These are phyloP conservation scores for Ananas comosus DNA, from an alignment of 176 grass and related monocot species.

Conservation along the genomic window DNA sequence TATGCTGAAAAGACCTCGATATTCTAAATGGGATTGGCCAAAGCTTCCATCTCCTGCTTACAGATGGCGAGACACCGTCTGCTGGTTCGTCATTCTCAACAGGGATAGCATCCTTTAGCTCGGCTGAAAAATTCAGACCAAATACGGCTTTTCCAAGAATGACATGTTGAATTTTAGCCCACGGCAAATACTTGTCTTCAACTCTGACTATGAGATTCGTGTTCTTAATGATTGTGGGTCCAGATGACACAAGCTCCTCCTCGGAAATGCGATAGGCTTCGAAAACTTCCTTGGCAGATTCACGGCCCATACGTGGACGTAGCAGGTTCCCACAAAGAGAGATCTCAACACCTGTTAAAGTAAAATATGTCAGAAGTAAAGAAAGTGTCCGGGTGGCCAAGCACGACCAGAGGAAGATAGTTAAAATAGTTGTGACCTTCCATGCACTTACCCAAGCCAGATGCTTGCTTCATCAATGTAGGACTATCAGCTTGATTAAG, in stretches of 20 bases:
- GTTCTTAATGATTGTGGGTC: constrained; percentile 69
- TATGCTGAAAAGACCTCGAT: constrained; percentile 74
- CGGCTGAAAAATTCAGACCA: constrained; percentile 55
- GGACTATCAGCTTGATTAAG: constrained; percentile 31
- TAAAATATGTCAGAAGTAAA: constrained; percentile 15
- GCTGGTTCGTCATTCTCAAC: constrained; percentile 43
- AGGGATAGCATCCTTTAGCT: constrained; percentile 58
- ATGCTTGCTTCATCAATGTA: constrained; percentile 20
- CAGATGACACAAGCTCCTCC: constrained; percentile 71
- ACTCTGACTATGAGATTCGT: constrained; percentile 76
- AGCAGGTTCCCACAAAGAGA: constrained; percentile 85
- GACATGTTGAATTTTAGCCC: constrained; percentile 72
- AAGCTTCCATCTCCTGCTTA: constrained; percentile 70
- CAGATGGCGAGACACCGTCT: constrained; percentile 46
- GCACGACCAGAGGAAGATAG: no score
- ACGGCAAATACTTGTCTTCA: constrained; percentile 63
- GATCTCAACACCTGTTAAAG: constrained; percentile 66
- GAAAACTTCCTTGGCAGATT: constrained; percentile 74
- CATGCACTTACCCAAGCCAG: constrained; percentile 44
- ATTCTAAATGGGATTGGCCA: constrained; percentile 88
- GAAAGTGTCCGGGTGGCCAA: not conserved
- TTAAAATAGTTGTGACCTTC: not conserved
- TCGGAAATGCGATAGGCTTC: constrained; percentile 58
- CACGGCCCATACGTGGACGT: constrained; percentile 54
- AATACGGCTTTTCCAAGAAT: constrained; percentile 85